Percentiles rank a stretch among this genome's conserved stretches.
Conservation (phyloP, 176 grass and related monocot species). For the Musa troglodytarum region DNA sequence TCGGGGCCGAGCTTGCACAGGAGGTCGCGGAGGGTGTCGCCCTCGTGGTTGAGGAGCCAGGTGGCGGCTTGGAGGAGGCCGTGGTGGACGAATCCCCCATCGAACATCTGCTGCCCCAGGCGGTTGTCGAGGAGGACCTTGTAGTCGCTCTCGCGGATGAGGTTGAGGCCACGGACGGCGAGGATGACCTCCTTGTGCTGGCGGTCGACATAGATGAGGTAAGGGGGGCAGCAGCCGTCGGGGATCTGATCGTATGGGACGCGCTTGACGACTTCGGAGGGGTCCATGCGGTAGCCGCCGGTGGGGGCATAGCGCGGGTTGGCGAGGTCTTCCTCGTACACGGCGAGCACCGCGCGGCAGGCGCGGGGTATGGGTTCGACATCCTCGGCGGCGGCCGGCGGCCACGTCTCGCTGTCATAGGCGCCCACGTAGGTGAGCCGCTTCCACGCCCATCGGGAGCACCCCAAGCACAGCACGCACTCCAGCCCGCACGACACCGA, state of each 20-base stretch:
- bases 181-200: conserved; percentile 58
- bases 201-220: conserved; percentile 66
- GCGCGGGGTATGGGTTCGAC: conserved; percentile 76
- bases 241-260: conserved; percentile 44
- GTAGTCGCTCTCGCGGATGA: conserved; percentile 89
- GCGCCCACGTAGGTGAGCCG: conserved; percentile 81
- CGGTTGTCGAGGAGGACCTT: conserved; percentile 88
- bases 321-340: conserved; percentile 55
- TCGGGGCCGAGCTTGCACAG: conserved; percentile 35
- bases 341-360: conserved; percentile 65
- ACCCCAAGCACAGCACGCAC: conserved; percentile 81
- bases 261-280: conserved; percentile 46
- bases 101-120: conserved; percentile 90
- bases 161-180: conserved; percentile 89
- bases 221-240: conserved; percentile 49
- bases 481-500: conserved; percentile 89
- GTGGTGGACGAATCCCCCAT: conserved; percentile 84
- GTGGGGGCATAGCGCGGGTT: conserved; percentile 45
- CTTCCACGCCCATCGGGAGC: conserved; percentile 85
- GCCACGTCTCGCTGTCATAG: conserved; percentile 99
- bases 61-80: conserved; percentile 67
- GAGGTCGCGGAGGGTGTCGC: conserved; percentile 33
- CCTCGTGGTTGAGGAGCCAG: conserved; percentile 67
- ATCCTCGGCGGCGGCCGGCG: conserved; percentile 39
- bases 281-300: conserved; percentile 31